phyloP scores from a whole-genome alignment of 2,329 filamentous ascomycete genomes.

The Cytospora piceicola region DNA sequence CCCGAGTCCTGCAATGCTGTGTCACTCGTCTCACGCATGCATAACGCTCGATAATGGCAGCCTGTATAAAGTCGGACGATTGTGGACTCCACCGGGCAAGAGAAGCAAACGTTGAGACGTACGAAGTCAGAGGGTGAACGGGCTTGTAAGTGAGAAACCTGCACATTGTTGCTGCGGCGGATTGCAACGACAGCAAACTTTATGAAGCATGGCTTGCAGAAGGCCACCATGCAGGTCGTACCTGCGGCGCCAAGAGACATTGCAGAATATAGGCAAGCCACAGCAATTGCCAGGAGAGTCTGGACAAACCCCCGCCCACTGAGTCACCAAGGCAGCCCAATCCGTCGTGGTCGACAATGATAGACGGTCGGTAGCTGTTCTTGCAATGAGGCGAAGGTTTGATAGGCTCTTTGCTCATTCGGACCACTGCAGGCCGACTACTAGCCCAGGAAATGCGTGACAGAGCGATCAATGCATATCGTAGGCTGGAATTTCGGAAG shows the following conservation, averaged over 20 bases:
- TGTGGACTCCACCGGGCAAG: neutral
- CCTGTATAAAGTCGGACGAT: neutral
- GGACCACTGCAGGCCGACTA: constrained; percentile 11
- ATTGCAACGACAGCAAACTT: neutral
- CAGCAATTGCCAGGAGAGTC: neutral
- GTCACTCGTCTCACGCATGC: neutral
- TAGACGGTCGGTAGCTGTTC: too few relatives aligned
- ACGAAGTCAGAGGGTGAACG: neutral
- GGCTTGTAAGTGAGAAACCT: neutral
- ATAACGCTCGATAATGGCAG: neutral
- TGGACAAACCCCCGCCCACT: neutral
- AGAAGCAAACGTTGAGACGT: neutral
- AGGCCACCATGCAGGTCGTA: neutral
- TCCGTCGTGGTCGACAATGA: neutral
- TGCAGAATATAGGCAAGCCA: neutral
- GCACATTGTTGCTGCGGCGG: neutral
- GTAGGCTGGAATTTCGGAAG: constrained; percentile 14
- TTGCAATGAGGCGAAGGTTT: neutral
- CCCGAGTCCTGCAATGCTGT: constrained; percentile 15
- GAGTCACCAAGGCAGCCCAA: neutral
- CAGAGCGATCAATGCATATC: constrained; percentile 1
- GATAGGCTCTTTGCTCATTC: neutral
- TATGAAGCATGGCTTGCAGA: neutral
- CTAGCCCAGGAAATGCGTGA: neutral
- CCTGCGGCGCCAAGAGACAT: neutral